phyloP scores from a whole-genome alignment of 192 early-diverging fungal genomes.

The Spizellomyces punctatus region DNA sequence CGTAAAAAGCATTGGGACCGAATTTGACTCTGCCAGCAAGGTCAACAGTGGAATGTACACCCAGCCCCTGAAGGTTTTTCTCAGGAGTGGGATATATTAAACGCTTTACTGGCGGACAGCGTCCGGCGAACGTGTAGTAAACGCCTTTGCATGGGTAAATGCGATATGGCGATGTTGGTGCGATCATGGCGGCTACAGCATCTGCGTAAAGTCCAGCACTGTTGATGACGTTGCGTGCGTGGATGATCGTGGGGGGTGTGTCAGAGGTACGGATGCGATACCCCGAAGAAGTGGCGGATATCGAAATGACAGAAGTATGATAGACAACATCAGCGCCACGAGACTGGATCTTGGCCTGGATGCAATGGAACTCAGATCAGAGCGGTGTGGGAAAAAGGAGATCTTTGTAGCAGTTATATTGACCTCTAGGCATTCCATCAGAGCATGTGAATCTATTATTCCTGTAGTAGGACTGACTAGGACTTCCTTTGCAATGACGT shows the following conservation, averaged over 20 bases:
- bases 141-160: slow-evolving; percentile 79
- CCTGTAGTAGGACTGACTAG: slow-evolving; percentile 76
- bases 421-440: slow-evolving; percentile 65
- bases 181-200: slow-evolving; percentile 55
- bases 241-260: slow-evolving; percentile 48
- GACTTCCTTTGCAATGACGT: slow-evolving; percentile 55
- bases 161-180: slow-evolving; percentile 11
- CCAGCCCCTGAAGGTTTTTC: slow-evolving; percentile 67
- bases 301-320: slow-evolving; percentile 9
- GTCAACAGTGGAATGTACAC: slow-evolving; percentile 81
- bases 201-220: slow-evolving; percentile 75
- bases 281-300: background rate
- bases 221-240: slow-evolving; percentile 71
- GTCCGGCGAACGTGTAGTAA: slow-evolving; percentile 65
- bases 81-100: slow-evolving; percentile 85
- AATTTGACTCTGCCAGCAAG: slow-evolving; percentile 75
- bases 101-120: slow-evolving; percentile 46
- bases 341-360: background rate
- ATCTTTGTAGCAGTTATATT: too few relatives aligned
- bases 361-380: too few relatives aligned
- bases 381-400: too few relatives aligned
- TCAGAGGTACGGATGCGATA: slow-evolving; percentile 13
- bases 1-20: slow-evolving; percentile 75
- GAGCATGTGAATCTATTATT: slow-evolving; percentile 76
- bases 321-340: slow-evolving; percentile 19